Percentiles rank a stretch among this genome's conserved stretches.
Evolutionary conservation across 2,329 filamentous ascomycete genomes (phyloP).

Genomic region (Allantophomopsis cytisporea): DNA sequence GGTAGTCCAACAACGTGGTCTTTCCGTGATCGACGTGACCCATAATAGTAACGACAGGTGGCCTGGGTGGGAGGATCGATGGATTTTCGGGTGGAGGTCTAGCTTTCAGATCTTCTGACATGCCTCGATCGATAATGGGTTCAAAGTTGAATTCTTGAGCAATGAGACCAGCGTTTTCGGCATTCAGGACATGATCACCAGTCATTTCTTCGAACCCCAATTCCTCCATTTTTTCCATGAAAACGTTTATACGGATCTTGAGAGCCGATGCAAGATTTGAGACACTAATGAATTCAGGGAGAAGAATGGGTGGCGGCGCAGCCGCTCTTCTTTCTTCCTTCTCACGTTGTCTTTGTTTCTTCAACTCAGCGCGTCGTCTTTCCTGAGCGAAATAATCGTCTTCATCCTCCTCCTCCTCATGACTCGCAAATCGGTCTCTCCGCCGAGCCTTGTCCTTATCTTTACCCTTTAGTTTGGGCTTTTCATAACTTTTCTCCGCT

Average conservation of each 20-base stretch:
- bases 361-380: slow-evolving; percentile 19
- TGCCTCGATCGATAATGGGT: slow-evolving; percentile 57
- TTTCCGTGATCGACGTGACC: slow-evolving; percentile 98
- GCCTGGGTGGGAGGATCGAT: slow-evolving; percentile 55
- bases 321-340: slow-evolving; percentile 25
- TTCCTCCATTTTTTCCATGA: slow-evolving; percentile 63
- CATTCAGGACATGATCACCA: slow-evolving; percentile 74
- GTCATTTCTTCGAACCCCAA: slow-evolving; percentile 83
- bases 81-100: slow-evolving; percentile 56
- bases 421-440: slow-evolving; percentile 10
- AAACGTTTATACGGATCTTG: slow-evolving; percentile 54
- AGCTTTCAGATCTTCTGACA: slow-evolving; percentile 56
- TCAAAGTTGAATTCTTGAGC: slow-evolving; percentile 90
- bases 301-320: slow-evolving; percentile 47
- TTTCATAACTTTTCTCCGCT: slow-evolving; percentile 4
- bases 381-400: slow-evolving; percentile 6
- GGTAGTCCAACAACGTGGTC: slow-evolving; percentile 86
- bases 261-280: slow-evolving; percentile 65
- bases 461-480: slow-evolving; percentile 9
- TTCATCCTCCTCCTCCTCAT: slow-evolving; percentile 17
- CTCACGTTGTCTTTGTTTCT: slow-evolving; percentile 24
- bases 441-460: slow-evolving; percentile 16
- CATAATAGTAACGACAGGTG: slow-evolving; percentile 98
- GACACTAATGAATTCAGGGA: slow-evolving; percentile 91
- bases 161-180: slow-evolving; percentile 81